phyloP scores from a whole-genome alignment of 345 rosid genomes.

The Anacardium occidentale region DNA sequence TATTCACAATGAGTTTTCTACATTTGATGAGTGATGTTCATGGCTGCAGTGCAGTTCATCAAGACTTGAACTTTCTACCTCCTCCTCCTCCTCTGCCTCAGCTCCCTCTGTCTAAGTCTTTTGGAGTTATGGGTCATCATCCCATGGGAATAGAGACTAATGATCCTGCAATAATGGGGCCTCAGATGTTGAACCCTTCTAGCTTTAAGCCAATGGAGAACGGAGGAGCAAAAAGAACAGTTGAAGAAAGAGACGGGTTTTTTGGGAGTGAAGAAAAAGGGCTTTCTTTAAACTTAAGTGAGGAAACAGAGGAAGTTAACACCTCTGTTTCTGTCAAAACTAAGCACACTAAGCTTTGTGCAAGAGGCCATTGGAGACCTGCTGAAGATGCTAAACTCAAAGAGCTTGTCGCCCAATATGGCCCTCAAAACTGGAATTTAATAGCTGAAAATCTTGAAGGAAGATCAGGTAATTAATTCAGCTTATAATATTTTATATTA shows the following conservation, averaged over 20 bases:
- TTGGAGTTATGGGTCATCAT: conserved; percentile 14
- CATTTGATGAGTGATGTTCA: conserved; percentile 16
- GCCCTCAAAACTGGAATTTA: conserved; percentile 97
- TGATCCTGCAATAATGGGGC: conserved; percentile 34
- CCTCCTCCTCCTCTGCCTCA: conserved; percentile 15
- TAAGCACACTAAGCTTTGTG: conserved; percentile 48
- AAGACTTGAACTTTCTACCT: conserved; percentile 32
- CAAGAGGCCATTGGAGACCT: conserved; percentile 95
- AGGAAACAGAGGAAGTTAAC: conserved; percentile 27
- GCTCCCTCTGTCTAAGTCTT: conserved; percentile 25
- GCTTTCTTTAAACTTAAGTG: conserved; percentile 24
- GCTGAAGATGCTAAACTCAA: conserved; percentile 80
- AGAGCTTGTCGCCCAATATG: conserved; percentile 71
- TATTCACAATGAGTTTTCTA: conserved; percentile 36
- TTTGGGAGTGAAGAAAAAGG: conserved; percentile 26
- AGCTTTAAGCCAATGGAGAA: conserved; percentile 21
- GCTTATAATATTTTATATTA: not conserved
- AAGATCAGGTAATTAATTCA: conserved; percentile 71
- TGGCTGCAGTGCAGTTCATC: conserved; percentile 23
- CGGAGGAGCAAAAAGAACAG: conserved; percentile 24
- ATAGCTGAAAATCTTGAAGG: conserved; percentile 82
- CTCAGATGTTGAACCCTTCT: conserved; percentile 30
- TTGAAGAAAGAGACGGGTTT: conserved; percentile 26
- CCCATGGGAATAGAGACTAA: conserved; percentile 5
- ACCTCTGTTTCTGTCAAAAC: conserved; percentile 24